Evolutionary conservation across 495 filamentous ascomycete species (phyloP), one percentile per base, ranked within the genome.

Genomic region (Lasiosphaeria miniovina): DNA sequence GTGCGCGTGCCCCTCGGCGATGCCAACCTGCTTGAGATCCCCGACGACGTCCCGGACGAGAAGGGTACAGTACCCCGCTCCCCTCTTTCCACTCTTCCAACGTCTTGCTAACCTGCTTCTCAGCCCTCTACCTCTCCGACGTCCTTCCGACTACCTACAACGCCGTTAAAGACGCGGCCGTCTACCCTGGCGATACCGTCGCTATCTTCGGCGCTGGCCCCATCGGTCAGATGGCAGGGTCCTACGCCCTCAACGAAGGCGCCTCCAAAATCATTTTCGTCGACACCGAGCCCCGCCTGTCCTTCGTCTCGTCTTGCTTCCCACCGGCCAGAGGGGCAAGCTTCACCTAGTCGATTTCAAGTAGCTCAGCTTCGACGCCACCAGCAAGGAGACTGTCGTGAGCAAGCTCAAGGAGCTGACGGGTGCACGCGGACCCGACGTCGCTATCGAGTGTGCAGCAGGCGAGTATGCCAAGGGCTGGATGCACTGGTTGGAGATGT

Each of bases 391-490:
- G 52, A 86, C 83, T 3, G 88, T 96, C 1, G 86, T 86, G 3
- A 82, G 75, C 34, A 84, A 80, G 64, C 73, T 96, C 58, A 90
- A 92, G 69, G 86, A 93, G 59, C 82, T 91, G 69, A 84, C 82
- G 4, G 79, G 79, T 48, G 81, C 79, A 0, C 71, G 81, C 0
- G 90, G 89, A 0, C 87, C 87, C 0, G 91, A 96, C 73, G 86
- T 89, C 5, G 88, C 85, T 24, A 78, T 96, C 31, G 93, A 96
- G 73, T 93, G 89, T 67, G 90, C 86, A 0, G 89, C 90, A 0
- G 90, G 90, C 43, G 88, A 93, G 71, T 96, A 93, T 51, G 82
- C 91, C 14, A 94, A 96, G 75, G 84, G 89, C 17, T 91, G 87
- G 85, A 77, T 82, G 48, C 88, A 93, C 72, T 89, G 87, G 75